Evolutionary conservation across 2,329 filamentous ascomycete genomes (phyloP), one percentile per base, ranked within the genome.

Genomic region (Cucurbitaria berberidis): DNA sequence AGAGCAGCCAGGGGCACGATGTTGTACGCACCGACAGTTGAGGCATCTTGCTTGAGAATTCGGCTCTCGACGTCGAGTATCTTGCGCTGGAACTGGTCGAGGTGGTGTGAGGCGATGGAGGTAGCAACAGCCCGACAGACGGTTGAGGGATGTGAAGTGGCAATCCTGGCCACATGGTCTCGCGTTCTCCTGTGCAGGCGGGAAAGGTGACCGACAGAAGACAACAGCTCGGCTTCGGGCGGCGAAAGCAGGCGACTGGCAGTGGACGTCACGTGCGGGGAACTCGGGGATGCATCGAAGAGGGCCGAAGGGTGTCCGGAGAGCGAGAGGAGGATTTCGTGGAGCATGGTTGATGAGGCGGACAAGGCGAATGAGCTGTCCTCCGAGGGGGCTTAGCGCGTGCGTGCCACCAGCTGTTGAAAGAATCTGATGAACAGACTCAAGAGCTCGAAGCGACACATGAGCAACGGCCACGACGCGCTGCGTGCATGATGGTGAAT

Each of bases 311-410:
- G 89, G 78, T 98, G 91, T 64, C 95, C 93, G 68, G 93, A 96
- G 77, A 98, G 87, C 75, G 93, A 93, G 77, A 99, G 88, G 77
- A 98, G 87, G 80, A 99, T 91, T 82, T 99, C 95, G 85, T 98
- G 95, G 76, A 99, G 90, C 95, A 99, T 99, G 66, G 68, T 48
- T 51, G 57, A 16, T 51, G 57, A 16, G 68, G 66, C n/a, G 50
- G 44, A 18, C 47, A 41, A 18, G 55, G 53, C 32, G 55, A 44
- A 42, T 44, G 34, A 21, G 50, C 45, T 46, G 49, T 53, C 22
- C 44, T 47, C 29, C 45, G 54, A 13, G 57, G 46, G 35, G 49
- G 51, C 36, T 50, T 55, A n/a, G n/a, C n/a, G n/a, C 42, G 54
- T 50, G 36, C 61, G 56, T 43, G 49, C 51, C 39, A 62, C 53